Percentiles rank a stretch among this genome's conserved stretches.
These are phyloP conservation scores for Chalara sp. DNA, from an alignment of 2,329 filamentous ascomycete genomes.

Conservation along the genomic window DNA sequence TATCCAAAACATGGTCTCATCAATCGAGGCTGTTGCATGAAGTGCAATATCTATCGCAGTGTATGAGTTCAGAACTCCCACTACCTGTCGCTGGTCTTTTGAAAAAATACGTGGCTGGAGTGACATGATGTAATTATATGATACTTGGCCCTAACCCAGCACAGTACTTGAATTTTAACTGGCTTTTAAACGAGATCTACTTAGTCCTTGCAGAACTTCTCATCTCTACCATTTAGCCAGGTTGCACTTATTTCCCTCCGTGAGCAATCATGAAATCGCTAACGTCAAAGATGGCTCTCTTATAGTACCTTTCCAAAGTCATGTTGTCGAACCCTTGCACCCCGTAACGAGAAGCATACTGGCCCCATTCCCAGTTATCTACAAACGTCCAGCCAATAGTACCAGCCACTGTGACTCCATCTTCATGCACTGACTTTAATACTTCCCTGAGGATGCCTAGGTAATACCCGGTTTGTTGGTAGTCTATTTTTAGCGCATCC, in stretches of 20 bases:
- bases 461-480: conserved; percentile 40
- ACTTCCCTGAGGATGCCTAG: conserved; percentile 46
- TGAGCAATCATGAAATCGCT: conserved; percentile 66
- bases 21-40: no score
- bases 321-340: conserved; percentile 50
- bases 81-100: no score
- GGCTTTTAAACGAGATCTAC: no score
- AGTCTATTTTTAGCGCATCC: conserved; percentile 20
- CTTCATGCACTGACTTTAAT: conserved; percentile 48
- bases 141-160: no score
- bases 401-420: conserved; percentile 47
- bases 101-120: no score
- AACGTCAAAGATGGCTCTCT: conserved; percentile 58
- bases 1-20: no score
- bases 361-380: conserved; percentile 43
- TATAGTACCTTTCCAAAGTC: conserved; percentile 42
- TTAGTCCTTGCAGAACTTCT: no score
- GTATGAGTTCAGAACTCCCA: no score
- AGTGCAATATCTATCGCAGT: no score
- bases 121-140: no score
- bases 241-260: conserved; percentile 17
- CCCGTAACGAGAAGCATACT: conserved; percentile 43
- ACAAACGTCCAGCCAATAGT: conserved; percentile 45
- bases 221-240: no score
- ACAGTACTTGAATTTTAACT: no score